Base-by-base conservation (phyloP, 306 rosid species). In the Coriaria nepalensis region DNA sequence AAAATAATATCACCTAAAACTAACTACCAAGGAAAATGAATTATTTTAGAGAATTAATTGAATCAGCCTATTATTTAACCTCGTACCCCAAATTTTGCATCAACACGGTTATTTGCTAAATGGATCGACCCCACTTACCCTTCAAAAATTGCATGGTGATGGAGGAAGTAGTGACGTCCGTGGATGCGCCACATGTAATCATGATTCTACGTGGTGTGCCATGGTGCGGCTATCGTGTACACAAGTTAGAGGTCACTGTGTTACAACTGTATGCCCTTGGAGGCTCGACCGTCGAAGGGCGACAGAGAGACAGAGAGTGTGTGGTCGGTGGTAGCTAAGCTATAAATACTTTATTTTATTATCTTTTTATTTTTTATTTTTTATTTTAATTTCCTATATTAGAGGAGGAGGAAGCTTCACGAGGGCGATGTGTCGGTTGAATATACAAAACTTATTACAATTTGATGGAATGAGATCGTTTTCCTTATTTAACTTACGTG, bases 121-220 rank as follows among this genome's bases (percentile, higher is more conserved):
- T 20, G 29, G 29, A 20, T 53, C 46, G 57, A 53, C 47, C 57
- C 57, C 57, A 10, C 9, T 37, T 29, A 52, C 9, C 11, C 29
- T 20, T 20, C 29, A 20, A 20, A 37, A 51, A 33, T 5, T 13
- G 40, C 54, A 15, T 40, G 29, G 29, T 37, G 7, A 52, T 45
- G n/a, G 7, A 29, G 33, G n/a, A 37, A 9, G 48, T 41, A 40
- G 42, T 40, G 51, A 7, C 47, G 29, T 20, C 49, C 34, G 5
- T 12, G 0, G 6, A 8, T 10, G 4, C 10, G 75, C 58, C 76
- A 67, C 65, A 75, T 73, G 67, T 58, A 36, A 0, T 8, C 0
- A 13, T 9, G 0, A 4, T 40, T 57, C 35, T 32, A 68, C 72
- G 72, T 69, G 73, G 63, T 68, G 20, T 6, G 0, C 36, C 5